Percentiles rank a stretch among this genome's conserved stretches.
Evolutionary conservation across 495 filamentous ascomycete species (phyloP).

Genomic region (Parmelia sp.): DNA sequence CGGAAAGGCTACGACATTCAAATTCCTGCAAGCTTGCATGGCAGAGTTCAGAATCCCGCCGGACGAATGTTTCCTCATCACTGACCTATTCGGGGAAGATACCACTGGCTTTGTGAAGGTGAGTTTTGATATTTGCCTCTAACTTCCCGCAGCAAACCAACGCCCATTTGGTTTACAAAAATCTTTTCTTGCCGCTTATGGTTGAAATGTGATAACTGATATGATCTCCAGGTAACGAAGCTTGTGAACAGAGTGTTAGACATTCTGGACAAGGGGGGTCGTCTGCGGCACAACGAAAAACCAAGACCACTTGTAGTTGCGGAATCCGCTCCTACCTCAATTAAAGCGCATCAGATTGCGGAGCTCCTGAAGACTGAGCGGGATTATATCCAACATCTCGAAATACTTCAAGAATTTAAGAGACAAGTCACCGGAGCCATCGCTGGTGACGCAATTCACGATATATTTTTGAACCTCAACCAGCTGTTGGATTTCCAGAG

Average conservation of each 20-base stretch:
- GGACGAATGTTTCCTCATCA: constrained; percentile 83
- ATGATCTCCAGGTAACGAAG: constrained; percentile 56
- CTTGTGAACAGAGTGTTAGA: constrained; percentile 88
- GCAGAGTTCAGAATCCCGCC: constrained; percentile 67
- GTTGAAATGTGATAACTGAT: constrained; percentile 20
- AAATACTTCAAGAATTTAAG: constrained; percentile 89
- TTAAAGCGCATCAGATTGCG: constrained; percentile 78
- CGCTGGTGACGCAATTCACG: constrained; percentile 83
- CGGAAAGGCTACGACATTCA: constrained; percentile 63
- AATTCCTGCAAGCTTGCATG: constrained; percentile 63
- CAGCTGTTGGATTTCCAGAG: constrained; percentile 90
- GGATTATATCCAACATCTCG: constrained; percentile 97
- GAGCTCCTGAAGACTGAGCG: constrained; percentile 91
- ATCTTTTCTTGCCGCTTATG: neutral
- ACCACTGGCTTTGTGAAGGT: constrained; percentile 97
- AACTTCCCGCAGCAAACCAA: neutral
- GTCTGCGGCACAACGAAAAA: constrained; percentile 50
- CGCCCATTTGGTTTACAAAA: neutral
- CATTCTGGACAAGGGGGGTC: constrained; percentile 65
- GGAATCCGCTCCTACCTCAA: constrained; percentile 48
- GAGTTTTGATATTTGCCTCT: constrained; percentile 23
- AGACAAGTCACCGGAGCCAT: constrained; percentile 83
- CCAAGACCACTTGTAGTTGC: constrained; percentile 32
- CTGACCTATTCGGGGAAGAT: constrained; percentile 85
- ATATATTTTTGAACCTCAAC: constrained; percentile 95